Evolutionary conservation across 2,329 filamentous ascomycete species (phyloP).

Genomic region (Colletotrichum coccodes): DNA sequence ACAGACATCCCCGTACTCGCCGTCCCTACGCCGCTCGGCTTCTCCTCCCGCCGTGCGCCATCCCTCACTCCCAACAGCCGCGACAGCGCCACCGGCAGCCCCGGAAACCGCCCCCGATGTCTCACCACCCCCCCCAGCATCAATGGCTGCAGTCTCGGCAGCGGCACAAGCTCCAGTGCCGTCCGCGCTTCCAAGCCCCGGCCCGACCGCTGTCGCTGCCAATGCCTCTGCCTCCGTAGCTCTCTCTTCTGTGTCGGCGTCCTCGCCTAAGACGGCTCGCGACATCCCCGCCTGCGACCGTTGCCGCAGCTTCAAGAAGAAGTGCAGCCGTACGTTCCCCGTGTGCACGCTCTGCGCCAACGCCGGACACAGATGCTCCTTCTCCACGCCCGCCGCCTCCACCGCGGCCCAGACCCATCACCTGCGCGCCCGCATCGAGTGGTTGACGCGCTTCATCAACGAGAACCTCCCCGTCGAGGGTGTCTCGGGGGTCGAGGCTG

Average conservation of each 20-base stretch:
- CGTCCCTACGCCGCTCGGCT: conserved; percentile 35
- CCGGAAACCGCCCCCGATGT: not conserved
- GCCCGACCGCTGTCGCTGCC: conserved; percentile 2
- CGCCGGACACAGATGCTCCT: conserved; percentile 51
- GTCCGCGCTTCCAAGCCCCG: conserved; percentile 4
- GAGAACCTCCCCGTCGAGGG: conserved; percentile 40
- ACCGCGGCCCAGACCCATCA: conserved; percentile 47
- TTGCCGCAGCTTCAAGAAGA: conserved; percentile 57
- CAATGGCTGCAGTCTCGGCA: not conserved
- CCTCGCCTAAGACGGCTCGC: conserved; percentile 38
- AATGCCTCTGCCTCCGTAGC: conserved; percentile 41
- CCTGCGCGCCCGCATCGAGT: conserved; percentile 50
- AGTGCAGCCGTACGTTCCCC: conserved; percentile 53
- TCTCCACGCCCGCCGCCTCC: conserved; percentile 41
- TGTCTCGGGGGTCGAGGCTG: conserved; percentile 41
- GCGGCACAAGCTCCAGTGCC: not conserved
- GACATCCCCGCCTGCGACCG: conserved; percentile 50
- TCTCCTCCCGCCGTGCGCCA: conserved; percentile 30
- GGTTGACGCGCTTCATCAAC: conserved; percentile 51
- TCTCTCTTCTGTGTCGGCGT: conserved; percentile 32
- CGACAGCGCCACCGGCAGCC: not conserved
- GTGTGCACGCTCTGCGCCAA: conserved; percentile 51
- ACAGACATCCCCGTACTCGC: conserved; percentile 33
- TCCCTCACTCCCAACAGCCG: not conserved
- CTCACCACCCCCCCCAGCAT: conserved; percentile 6